Evolutionary conservation across 345 rosid genomes (phyloP).

Genomic region (Arabidopsis thaliana): TAIR10.1 NC_003076.8:4849501-4850000

Average conservation of each 20-base stretch:
- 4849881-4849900: conserved; percentile 97
- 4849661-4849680: conserved; percentile 83
- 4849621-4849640: conserved; percentile 71
- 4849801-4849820: conserved; percentile 87
- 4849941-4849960: conserved; percentile 76
- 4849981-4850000: conserved; percentile 58
- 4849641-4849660: conserved; percentile 64
- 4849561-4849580: conserved; percentile 20
- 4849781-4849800: conserved; percentile 93
- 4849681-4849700: conserved; percentile 72
- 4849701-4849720: conserved; percentile 72
- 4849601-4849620: conserved; percentile 71
- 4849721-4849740: conserved; percentile 80
- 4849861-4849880: conserved; percentile 94
- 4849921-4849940: conserved; percentile 75
- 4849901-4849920: conserved; percentile 72
- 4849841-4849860: conserved; percentile 77
- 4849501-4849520: conserved; percentile 12
- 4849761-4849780: conserved; percentile 57
- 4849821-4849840: conserved; percentile 73
- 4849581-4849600: conserved; percentile 24
- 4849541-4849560: conserved; percentile 28
- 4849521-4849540: conserved; percentile 42
- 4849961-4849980: conserved; percentile 61
- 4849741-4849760: conserved; percentile 78